Conservation (phyloP, 2,329 filamentous ascomycete species). For the Alternaria arborescens region DNA sequence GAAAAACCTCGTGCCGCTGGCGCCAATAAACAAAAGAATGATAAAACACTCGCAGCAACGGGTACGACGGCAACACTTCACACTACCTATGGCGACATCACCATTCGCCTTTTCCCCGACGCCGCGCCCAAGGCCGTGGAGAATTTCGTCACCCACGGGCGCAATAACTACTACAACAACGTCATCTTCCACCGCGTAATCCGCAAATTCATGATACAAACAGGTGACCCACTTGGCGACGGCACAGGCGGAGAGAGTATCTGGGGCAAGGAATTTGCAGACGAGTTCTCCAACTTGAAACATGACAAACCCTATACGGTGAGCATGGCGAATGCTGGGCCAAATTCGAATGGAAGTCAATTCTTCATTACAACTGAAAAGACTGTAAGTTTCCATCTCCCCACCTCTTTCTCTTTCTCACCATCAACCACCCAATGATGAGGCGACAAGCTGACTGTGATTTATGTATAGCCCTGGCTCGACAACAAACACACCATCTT, state of each 20-base stretch:
- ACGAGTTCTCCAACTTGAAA: constrained; percentile 89
- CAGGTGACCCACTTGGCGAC: constrained; percentile 85
- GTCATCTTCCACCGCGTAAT: constrained; percentile 98
- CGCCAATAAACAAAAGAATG: constrained; percentile 53
- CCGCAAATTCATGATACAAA: constrained; percentile 97
- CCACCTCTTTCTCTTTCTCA: background rate
- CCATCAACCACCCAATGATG: background rate
- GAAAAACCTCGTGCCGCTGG: constrained; percentile 80
- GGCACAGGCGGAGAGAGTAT: constrained; percentile 91
- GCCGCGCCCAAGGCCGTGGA: constrained; percentile 94
- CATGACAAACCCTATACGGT: constrained; percentile 97
- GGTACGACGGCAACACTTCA: constrained; percentile 86
- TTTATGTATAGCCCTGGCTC: constrained; percentile 75
- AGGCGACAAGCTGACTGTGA: constrained; percentile 32
- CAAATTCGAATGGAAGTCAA: constrained; percentile 93
- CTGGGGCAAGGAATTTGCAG: constrained; percentile 90
- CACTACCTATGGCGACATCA: constrained; percentile 93
- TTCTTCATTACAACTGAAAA: constrained; percentile 99
- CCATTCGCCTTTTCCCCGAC: constrained; percentile 90
- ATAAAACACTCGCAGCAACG: constrained; percentile 71
- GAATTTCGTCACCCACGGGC: constrained; percentile 93
- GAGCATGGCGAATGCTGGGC: constrained; percentile 97
- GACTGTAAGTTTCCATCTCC: constrained; percentile 66
- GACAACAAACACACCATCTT: constrained; percentile 98
- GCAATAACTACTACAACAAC: constrained; percentile 94